phyloP scores from a whole-genome alignment of 805 yeast species.

The Ogataea pignaliae region DNA sequence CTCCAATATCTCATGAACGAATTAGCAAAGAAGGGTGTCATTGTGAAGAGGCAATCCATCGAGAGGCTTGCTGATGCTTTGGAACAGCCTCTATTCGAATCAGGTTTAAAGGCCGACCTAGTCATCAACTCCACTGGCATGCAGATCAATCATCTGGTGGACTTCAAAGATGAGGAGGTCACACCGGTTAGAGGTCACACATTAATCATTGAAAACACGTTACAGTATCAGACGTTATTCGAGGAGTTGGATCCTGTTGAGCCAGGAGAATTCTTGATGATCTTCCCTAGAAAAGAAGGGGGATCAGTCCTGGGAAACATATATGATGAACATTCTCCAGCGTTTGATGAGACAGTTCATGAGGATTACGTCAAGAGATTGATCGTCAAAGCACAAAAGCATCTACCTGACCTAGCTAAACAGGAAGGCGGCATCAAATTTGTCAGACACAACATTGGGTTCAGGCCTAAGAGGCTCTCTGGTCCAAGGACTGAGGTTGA shows the following conservation, averaged over 20 bases:
- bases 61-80: conserved; percentile 41
- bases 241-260: conserved; percentile 25
- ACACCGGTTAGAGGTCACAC: conserved; percentile 60
- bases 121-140: conserved; percentile 59
- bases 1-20: conserved; percentile 46
- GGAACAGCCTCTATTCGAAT: conserved; percentile 23
- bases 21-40: conserved; percentile 42
- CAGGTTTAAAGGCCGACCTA: conserved; percentile 27
- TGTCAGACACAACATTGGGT: conserved; percentile 54
- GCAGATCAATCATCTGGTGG: conserved; percentile 40
- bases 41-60: conserved; percentile 37
- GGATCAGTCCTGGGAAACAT: conserved; percentile 61
- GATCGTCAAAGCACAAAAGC: conserved; percentile 35
- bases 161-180: conserved; percentile 43
- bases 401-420: conserved; percentile 52
- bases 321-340: conserved; percentile 20
- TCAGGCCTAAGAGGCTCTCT: conserved; percentile 59
- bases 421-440: conserved; percentile 47
- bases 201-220: conserved; percentile 43
- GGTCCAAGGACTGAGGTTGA: conserved; percentile 47
- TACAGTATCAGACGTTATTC: conserved; percentile 34
- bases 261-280: conserved; percentile 48
- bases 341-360: conserved; percentile 31
- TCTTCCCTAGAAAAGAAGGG: conserved; percentile 66
- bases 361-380: conserved; percentile 46